These are phyloP conservation scores for Larix kaempferi DNA, from an alignment of 75 land plant genomes.

Conservation along the genomic window DNA sequence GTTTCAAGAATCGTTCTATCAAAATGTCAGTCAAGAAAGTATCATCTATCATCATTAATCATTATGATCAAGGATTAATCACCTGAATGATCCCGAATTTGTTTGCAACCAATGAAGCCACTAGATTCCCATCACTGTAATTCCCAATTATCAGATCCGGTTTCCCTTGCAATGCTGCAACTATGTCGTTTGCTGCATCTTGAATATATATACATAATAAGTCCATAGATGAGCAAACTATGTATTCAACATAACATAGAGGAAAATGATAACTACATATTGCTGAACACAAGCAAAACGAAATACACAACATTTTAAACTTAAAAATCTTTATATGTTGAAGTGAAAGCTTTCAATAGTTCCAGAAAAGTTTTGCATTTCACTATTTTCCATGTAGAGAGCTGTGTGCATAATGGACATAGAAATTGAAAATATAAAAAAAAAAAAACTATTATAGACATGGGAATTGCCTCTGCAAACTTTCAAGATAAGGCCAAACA, in stretches of 20 bases:
- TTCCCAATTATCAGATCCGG: constrained; percentile 73
- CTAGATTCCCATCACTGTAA: constrained; percentile 75
- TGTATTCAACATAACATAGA: not conserved
- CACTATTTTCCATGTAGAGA: too few relatives aligned
- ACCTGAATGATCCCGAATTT: constrained; percentile 64
- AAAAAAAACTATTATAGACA: too few relatives aligned
- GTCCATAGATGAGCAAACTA: not conserved
- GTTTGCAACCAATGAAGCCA: constrained; percentile 60
- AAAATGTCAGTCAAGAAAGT: not conserved
- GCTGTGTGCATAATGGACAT: not conserved
- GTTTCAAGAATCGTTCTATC: not conserved
- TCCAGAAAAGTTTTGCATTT: not conserved
- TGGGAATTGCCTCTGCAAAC: constrained; percentile 4
- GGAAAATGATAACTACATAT: not conserved
- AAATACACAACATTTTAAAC: too few relatives aligned
- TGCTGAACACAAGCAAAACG: not conserved
- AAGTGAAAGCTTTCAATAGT: not conserved
- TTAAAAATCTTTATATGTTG: not conserved
- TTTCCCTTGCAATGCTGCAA: constrained; percentile 41
- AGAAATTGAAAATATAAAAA: too few relatives aligned
- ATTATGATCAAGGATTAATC: not conserved
- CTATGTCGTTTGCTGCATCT: constrained; percentile 55
- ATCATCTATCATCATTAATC: not conserved
- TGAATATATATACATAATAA: constrained; percentile 8
- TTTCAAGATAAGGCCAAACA: constrained; percentile 7